Base-by-base conservation (phyloP, 192 early-diverging fungal genomes). In the Gigaspora rosea region DNA sequence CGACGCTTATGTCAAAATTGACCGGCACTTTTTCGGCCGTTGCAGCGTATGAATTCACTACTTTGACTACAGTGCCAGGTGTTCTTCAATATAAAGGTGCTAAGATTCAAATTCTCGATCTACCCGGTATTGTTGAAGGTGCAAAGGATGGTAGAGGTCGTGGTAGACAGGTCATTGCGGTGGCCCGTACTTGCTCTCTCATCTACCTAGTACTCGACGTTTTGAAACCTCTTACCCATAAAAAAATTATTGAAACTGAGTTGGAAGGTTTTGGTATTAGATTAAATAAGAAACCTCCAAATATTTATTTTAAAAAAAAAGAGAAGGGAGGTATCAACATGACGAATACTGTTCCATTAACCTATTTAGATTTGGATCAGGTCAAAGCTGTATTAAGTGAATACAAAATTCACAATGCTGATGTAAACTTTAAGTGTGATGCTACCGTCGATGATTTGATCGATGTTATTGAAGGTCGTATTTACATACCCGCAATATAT, bases 141-240 rank as follows among this genome's bases (percentile, higher is more conserved):
- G 97, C 97, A 62, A 97, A 97, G 88, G 96, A 99, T 83, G 97
- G 97, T 78, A 97, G 98, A 85, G 97, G 97, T 85, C 94, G 97
- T 87, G 97, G 83, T 75, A 87, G 87, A 27, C 94, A 97, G 87
- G 95, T 97, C 78, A 95, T 97, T 86, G 93, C 94, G 35, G 97
- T 99, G 7, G 97, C 97, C 0, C 94, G 97, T 63, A 99, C 97
- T 0, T 98, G 96, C 81, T 97, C 95, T 32, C 86, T 98, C 36
- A 97, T 99, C 78, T 98, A 96, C 83, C 91, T 99, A 74, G 95
- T 97, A 13, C 82, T 99, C 59, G 97, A 99, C 82, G 97, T 98
- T 57, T 88, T 99, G 33, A 99, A 99, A 83, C 95, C 97, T 8
- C 80, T 98, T 75, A 95, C 94, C 47, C 90, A 99, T 86, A 98